Evolutionary conservation across 306 rosid species (phyloP), one percentile per base, ranked within the genome.

Genomic region (Cicer arietinum): DNA sequence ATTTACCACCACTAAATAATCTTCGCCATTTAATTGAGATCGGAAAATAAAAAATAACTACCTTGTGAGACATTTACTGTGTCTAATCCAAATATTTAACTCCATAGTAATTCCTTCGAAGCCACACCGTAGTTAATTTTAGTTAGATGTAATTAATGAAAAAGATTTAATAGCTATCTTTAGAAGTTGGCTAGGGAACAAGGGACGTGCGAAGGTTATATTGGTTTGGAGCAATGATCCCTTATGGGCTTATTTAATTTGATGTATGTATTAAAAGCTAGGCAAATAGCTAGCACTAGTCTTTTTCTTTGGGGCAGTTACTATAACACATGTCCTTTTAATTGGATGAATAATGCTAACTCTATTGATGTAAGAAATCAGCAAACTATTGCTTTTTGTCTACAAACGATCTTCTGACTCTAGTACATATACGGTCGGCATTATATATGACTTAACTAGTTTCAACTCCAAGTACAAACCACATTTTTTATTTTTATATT

Each of bases 251-350:
- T 18, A 81, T 76, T 81, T 18, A 81, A 70, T 76, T 70, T 76
- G 74, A 39, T 17, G 6, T 71, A 3, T 13, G 47, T 63, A 81
- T 71, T 70, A 76, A 70, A 81, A 76, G 81, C 74, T 64, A 81
- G 81, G 75, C 81, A 81, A 75, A 46, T 51, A 7, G 63, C 43
- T 64, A 76, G 70, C 85, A 45, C 64, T 44, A 76, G 85, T 81
- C 85, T 63, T 58, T 81, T 70, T 81, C 78, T 61, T 46, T 18
- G 8, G 71, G 73, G 51, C 42, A 35, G 78, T 71, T 30, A 30
- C 18, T 48, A 20, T 67, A 54, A 13, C 39, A 72, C 69, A 37
- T 64, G 74, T 65, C 74, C 18, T 71, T 79, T 57, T 18, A 54
- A 54, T 54, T 61, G 54, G 12, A 50, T 7, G 44, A 37, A 54